Evolutionary conservation across 306 rosid genomes (phyloP).

Genomic region (Lablab purpureus): DNA sequence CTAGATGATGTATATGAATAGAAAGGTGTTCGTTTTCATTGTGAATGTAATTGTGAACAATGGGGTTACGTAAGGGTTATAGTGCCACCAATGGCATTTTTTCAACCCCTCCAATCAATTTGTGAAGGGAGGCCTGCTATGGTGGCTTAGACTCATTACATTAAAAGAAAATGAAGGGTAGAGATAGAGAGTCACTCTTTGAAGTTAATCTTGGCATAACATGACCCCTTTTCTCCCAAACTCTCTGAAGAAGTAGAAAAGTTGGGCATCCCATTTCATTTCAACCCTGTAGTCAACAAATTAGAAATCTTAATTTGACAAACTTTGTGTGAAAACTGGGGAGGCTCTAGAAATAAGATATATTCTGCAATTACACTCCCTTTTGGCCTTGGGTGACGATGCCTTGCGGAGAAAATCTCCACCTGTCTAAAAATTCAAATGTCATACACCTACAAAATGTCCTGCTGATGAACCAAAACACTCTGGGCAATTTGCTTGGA

Average conservation of each 20-base stretch:
- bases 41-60: background rate
- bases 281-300: slow-evolving; percentile 68
- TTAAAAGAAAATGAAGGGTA: no score
- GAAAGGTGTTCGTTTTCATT: background rate
- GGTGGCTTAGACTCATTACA: no score
- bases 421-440: slow-evolving; percentile 45
- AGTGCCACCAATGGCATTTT: no score
- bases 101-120: no score
- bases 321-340: slow-evolving; percentile 82
- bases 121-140: no score
- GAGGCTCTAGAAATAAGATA: slow-evolving; percentile 84
- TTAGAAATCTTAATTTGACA: slow-evolving; percentile 76
- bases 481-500: slow-evolving; percentile 72
- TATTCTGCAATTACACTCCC: slow-evolving; percentile 72
- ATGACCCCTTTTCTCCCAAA: background rate
- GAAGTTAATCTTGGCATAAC: no score
- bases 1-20: background rate
- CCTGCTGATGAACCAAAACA: slow-evolving; percentile 58
- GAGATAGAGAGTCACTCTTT: no score
- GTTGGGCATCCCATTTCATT: slow-evolving; percentile 81
- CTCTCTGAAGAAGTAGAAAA: slow-evolving; percentile 76
- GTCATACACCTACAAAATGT: slow-evolving; percentile 61
- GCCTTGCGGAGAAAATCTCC: slow-evolving; percentile 53
- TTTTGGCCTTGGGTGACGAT: slow-evolving; percentile 73
- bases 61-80: no score